phyloP scores from a whole-genome alignment of 208 protist species.

The Porcisia hertigi region DNA sequence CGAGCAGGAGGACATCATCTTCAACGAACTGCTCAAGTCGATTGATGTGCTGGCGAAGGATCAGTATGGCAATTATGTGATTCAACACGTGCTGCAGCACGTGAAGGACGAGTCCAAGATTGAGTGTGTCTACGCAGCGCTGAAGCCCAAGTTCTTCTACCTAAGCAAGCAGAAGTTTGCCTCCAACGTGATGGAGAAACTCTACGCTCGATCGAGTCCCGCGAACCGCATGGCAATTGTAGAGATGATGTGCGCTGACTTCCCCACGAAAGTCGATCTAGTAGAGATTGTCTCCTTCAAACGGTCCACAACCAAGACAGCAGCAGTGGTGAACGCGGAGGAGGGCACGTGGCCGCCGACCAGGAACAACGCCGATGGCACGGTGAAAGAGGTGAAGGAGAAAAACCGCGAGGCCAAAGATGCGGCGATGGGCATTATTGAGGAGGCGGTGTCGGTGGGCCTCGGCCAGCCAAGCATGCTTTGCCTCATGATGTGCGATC shows the following conservation, averaged over 20 bases:
- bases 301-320: constrained; percentile 55
- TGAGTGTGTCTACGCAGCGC: constrained; percentile 64
- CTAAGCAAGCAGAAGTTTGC: constrained; percentile 98
- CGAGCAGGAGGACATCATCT: constrained; percentile 88
- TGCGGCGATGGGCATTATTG: constrained; percentile 68
- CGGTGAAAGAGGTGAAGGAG: constrained; percentile 68
- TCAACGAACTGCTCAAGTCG: constrained; percentile 92
- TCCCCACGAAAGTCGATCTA: constrained; percentile 25
- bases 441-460: constrained; percentile 46
- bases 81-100: constrained; percentile 98
- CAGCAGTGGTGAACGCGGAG: constrained; percentile 53
- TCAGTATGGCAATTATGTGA: constrained; percentile 99
- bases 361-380: constrained; percentile 33
- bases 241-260: constrained; percentile 79
- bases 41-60: constrained; percentile 92
- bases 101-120: constrained; percentile 87
- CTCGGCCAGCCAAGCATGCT: constrained; percentile 71
- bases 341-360: constrained; percentile 33
- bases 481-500: constrained; percentile 95
- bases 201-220: constrained; percentile 80
- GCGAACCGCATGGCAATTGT: constrained; percentile 87
- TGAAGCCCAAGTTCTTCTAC: constrained; percentile 81
- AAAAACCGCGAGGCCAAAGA: constrained; percentile 80
- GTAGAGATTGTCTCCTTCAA: constrained; percentile 75
- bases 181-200: constrained; percentile 99